Percentiles rank a stretch among this genome's conserved stretches.
phyloP scores from a whole-genome alignment of 352 stramenopile genomes.

The Phytophthora lateralis region DNA sequence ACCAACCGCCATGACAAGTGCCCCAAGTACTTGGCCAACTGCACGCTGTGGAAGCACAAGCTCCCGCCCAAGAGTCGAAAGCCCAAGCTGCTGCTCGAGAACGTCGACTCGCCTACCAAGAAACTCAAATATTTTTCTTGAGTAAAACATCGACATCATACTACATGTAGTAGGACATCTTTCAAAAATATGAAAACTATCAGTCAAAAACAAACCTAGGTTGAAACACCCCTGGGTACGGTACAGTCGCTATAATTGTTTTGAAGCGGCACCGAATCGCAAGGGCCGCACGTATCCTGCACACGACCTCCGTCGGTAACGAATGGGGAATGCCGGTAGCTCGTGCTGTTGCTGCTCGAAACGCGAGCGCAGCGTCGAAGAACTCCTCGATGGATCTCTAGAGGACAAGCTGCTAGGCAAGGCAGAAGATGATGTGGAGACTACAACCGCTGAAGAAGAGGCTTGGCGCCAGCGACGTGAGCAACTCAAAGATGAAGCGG shows the following conservation, averaged over 20 bases:
- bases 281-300: slow-evolving; percentile 31
- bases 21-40: slow-evolving; percentile 87
- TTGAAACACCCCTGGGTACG: not conserved
- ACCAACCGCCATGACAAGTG: slow-evolving; percentile 89
- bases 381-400: slow-evolving; percentile 45
- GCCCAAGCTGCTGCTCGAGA: slow-evolving; percentile 61
- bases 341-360: slow-evolving; percentile 51
- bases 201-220: not conserved
- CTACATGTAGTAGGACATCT: slow-evolving; percentile 1
- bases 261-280: slow-evolving; percentile 9
- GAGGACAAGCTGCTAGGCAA: slow-evolving; percentile 62
- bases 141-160: slow-evolving; percentile 3
- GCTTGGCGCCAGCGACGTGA: slow-evolving; percentile 37
- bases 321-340: slow-evolving; percentile 46
- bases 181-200: slow-evolving; percentile 8
- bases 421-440: slow-evolving; percentile 25
- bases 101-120: slow-evolving; percentile 85
- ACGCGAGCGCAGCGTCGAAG: slow-evolving; percentile 41
- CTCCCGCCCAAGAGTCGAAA: slow-evolving; percentile 86
- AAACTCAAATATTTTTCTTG: slow-evolving; percentile 84
- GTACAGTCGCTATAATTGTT: not conserved
- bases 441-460: slow-evolving; percentile 33
- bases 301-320: slow-evolving; percentile 5
- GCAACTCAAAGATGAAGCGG: slow-evolving; percentile 30
- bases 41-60: slow-evolving; percentile 88